Base-by-base conservation (phyloP, 2,329 filamentous ascomycete species). In the Hawksworthiomyces lignivorus region DNA sequence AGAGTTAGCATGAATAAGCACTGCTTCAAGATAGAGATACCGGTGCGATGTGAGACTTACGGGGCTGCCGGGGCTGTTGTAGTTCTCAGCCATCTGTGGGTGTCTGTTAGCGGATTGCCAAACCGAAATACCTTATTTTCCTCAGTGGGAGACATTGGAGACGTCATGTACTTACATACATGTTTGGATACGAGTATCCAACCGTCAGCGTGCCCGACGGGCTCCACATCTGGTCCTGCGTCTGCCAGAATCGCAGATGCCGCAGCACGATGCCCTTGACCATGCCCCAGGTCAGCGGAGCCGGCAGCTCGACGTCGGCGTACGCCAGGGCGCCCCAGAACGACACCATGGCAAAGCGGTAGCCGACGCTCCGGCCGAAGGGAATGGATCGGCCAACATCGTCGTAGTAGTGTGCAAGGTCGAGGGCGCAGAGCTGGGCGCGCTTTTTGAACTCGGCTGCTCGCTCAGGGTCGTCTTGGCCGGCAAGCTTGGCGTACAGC, bases 301-400 rank as follows among this genome's bases (percentile, higher is more conserved):
- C 69, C 0, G 84, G 83, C 5, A 87, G 69, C 40, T 87, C 81
- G 38, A 87, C 79, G 50, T 80, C 80, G 4, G 84, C 83, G 53
- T 87, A 87, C 1, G 82, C 85, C 21, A 88, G 62, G 0, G 84
- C 81, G 11, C 82, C 80, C 84, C 84, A 89, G 63, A 89, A 89
- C 1, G 79, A 83, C n/a, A 82, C 80, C 79, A 88, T 88, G 36
- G 83, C 84, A 58, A 87, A 89, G n/a, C 84, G 76, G 58, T 90
- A 90, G 7, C 82, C 85, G 37, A 89, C 73, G 39, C 81, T 86
- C 36, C 85, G 75, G 4, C 85, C 85, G 50, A 87, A 90, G 0
- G 85, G 84, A 39, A 87, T 84, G 2, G 82, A 73, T 19, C 82
- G 71, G 5, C 80, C 84, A 56, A 84, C 72, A 8, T 77, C 70